phyloP scores from a whole-genome alignment of 169 alveolate species.

The Plasmodium yoelii region DNA sequence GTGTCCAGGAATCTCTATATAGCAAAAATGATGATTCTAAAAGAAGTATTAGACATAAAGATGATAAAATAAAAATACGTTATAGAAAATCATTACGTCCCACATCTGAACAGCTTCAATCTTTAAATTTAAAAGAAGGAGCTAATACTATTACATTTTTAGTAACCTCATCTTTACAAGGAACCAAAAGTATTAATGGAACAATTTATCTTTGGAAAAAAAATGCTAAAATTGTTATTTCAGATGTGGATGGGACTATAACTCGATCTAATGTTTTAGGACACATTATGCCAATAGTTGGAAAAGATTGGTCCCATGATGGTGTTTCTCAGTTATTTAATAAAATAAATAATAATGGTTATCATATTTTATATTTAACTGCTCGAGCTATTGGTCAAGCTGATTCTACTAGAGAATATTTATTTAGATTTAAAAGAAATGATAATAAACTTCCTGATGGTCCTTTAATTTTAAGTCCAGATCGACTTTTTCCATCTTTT shows the following conservation, averaged over 20 bases:
- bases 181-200: conserved; percentile 93
- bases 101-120: conserved; percentile 90
- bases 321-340: conserved; percentile 96
- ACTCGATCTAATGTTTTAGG: conserved; percentile 97
- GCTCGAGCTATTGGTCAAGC: conserved; percentile 99
- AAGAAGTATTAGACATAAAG: conserved; percentile 49
- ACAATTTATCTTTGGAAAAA: conserved; percentile 94
- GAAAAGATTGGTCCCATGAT: conserved; percentile 97
- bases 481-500: conserved; percentile 94
- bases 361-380: conserved; percentile 95
- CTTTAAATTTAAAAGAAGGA: conserved; percentile 91
- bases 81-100: conserved; percentile 90
- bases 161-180: conserved; percentile 92
- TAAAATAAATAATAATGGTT: conserved; percentile 93
- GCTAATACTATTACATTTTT: conserved; percentile 91
- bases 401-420: conserved; percentile 94
- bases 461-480: conserved; percentile 97
- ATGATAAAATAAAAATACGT: conserved; percentile 43
- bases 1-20: conserved; percentile 3
- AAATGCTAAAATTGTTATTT: conserved; percentile 93
- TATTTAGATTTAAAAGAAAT: conserved; percentile 91
- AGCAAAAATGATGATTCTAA: conserved; percentile 31
- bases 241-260: conserved; percentile 99
- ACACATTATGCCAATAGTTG: conserved; percentile 96
- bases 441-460: conserved; percentile 93